These are phyloP conservation scores for Neurospora sp. DNA, from an alignment of 495 filamentous ascomycete species.

Conservation along the genomic window DNA sequence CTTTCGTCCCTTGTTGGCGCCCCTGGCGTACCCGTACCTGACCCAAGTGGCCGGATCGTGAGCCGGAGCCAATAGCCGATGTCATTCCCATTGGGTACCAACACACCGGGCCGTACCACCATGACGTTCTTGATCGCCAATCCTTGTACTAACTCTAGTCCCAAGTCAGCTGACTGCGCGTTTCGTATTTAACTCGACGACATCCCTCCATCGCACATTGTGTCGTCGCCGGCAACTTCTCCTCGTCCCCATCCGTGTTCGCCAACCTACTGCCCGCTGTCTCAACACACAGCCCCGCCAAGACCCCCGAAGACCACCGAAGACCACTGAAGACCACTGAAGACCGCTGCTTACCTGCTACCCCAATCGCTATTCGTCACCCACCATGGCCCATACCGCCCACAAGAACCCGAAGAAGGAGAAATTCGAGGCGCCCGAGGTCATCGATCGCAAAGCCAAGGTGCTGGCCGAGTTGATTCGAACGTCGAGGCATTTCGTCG, in stretches of 20 bases:
- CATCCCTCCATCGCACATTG: not conserved
- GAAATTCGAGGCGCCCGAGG: constrained; percentile 21
- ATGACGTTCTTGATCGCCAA: not conserved
- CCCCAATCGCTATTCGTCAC: not conserved
- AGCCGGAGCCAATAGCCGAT: not conserved
- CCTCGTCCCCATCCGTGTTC: not conserved
- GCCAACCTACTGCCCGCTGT: not conserved
- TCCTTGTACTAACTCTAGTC: not conserved
- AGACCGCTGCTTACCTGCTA: not conserved
- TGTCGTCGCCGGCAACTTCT: not conserved
- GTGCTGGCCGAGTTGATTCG: constrained; percentile 26
- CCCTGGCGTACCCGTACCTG: not conserved
- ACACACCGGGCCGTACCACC: not conserved
- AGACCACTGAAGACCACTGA: not conserved
- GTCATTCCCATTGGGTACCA: not conserved
- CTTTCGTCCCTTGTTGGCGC: too few species aligned
- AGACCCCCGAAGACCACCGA: not conserved
- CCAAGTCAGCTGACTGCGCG: not conserved
- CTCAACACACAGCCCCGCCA: not conserved
- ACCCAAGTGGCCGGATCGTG: not conserved
- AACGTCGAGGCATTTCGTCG: constrained; percentile 37
- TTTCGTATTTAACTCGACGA: not conserved
- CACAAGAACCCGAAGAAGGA: constrained; percentile 9
- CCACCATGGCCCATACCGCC: not conserved
- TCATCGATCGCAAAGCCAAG: constrained; percentile 26